Evolutionary conservation across 2,329 filamentous ascomycete genomes (phyloP).

Genomic region (Aspergillus sp.): DNA sequence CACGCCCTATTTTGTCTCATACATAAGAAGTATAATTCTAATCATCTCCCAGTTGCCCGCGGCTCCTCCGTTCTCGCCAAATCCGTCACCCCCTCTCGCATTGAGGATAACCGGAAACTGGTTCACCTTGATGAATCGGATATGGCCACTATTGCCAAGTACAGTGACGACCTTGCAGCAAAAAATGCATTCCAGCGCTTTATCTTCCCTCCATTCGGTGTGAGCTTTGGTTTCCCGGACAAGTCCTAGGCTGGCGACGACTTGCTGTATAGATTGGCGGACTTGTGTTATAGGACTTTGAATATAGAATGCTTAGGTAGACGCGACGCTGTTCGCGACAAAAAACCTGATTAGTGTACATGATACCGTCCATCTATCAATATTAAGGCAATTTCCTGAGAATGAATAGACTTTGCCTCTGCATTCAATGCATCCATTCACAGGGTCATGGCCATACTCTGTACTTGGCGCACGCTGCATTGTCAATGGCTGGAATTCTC

Average conservation of each 20-base stretch:
- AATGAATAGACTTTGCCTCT: too few relatives aligned
- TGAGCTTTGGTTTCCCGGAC: constrained; percentile 66
- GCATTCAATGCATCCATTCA: too few relatives aligned
- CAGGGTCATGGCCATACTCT: too few relatives aligned
- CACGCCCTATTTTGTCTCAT: too few relatives aligned
- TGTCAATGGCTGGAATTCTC: too few relatives aligned
- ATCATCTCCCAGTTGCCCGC: constrained; percentile 22
- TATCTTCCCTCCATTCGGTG: constrained; percentile 60
- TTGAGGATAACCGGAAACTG: constrained; percentile 33
- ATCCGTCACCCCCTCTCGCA: constrained; percentile 34
- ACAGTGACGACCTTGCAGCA: constrained; percentile 25
- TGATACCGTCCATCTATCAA: too few relatives aligned
- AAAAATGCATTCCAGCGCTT: constrained; percentile 38
- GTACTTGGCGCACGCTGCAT: too few relatives aligned
- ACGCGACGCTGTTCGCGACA: too few relatives aligned
- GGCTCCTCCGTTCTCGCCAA: constrained; percentile 36
- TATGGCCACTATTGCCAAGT: constrained; percentile 30
- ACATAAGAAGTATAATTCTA: too few relatives aligned
- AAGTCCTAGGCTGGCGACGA: constrained; percentile 34
- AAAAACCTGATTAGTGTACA: too few relatives aligned
- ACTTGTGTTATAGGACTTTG: background rate
- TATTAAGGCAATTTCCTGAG: too few relatives aligned
- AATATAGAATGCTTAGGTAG: too few relatives aligned
- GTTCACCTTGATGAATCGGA: constrained; percentile 33
- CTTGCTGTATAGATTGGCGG: background rate